phyloP scores from a whole-genome alignment of 148 eudicot species.

The Amaranthus cruentus region DNA sequence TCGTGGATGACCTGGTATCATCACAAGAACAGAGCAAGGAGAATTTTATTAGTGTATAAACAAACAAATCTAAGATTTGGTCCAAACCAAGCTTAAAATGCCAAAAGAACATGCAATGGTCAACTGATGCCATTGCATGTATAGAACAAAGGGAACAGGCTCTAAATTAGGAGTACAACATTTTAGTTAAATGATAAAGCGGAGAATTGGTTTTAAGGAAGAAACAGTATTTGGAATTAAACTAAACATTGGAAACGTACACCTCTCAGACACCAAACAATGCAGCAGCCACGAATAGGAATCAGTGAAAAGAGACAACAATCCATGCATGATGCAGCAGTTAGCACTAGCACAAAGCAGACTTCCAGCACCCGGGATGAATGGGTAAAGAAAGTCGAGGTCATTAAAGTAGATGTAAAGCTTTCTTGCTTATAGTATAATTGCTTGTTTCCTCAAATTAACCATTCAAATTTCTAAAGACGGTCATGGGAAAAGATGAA shows the following conservation, averaged over 20 bases:
- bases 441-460: too few species aligned
- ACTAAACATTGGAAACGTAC: neutral
- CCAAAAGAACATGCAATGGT: neutral
- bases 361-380: too few species aligned
- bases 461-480: too few species aligned
- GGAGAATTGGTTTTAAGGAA: neutral
- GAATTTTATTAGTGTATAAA: neutral
- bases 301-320: neutral
- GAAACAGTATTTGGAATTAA: neutral
- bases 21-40: neutral
- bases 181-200: neutral
- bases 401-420: too few species aligned
- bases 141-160: neutral
- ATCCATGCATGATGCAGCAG: neutral
- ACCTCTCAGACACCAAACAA: neutral
- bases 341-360: neutral
- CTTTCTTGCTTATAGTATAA: too few species aligned
- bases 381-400: too few species aligned
- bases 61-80: neutral
- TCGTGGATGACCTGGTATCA: slow-evolving; percentile 53
- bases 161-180: neutral
- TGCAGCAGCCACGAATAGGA: neutral
- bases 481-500: too few species aligned
- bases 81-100: neutral
- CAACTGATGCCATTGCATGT: neutral